Base-by-base conservation (phyloP, 106 monocot species). In the Ottelia alismoides region DNA sequence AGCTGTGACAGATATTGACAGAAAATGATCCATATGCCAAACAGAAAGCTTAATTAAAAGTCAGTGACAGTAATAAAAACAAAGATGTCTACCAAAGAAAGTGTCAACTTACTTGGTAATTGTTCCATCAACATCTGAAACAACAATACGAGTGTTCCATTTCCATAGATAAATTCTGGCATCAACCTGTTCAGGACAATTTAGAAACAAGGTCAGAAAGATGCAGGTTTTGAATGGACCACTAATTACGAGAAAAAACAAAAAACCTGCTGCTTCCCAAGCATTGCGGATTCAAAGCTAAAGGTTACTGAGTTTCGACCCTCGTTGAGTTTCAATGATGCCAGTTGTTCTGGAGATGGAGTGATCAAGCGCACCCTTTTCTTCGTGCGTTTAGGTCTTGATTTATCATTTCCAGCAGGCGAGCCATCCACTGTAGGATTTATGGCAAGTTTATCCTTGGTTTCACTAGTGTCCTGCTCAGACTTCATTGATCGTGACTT, bases 121-220 rank as follows among this genome's bases (percentile, higher is more conserved):
- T 30, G 87, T 87, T 67, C 87, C 87, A 73, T 87, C 87, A 20
- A 87, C 87, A 75, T 87, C 87, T 31, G 87, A 87, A 44, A 87
- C 70, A 55, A 82, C 87, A 61, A 87, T 78, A 22, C 58, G 74
- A 53, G 82, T 69, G 51, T 87, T 78, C 81, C 81, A 87, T 65
- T 77, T 87, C 87, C 82, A 87, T 19, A 82, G 51, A 64, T 72
- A 87, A 48, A 87, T 82, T 45, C 78, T 71, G 32, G 81, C 82
- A 87, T 87, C 82, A 20, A 87, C 87, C 87, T 87, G 69, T n/a
- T n/a, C n/a, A n/a, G n/a, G n/a, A n/a, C n/a, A n/a, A n/a, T n/a
- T n/a, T n/a, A n/a, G n/a, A n/a, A n/a, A n/a, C n/a, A n/a, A n/a
- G n/a, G n/a, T n/a, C n/a, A n/a, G 51, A 5, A 52, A 52, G 21